phyloP scores from a whole-genome alignment of 176 grass and related monocot species.

The Rhynchospora pubera region DNA sequence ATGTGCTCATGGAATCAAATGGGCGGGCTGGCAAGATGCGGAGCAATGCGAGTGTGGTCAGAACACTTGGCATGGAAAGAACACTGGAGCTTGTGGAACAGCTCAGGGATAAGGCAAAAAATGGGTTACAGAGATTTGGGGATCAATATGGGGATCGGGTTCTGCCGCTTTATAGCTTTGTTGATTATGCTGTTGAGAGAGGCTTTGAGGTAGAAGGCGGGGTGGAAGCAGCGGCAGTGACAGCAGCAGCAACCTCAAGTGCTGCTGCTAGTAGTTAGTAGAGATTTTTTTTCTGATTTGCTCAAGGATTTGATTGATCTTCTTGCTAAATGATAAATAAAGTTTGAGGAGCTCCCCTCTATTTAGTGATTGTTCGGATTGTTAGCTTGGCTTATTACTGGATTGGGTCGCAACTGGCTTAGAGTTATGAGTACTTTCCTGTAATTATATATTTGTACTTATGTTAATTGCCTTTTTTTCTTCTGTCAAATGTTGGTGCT shows the following conservation, averaged over 20 bases:
- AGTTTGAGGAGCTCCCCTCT: background rate
- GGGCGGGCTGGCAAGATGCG: constrained; percentile 56
- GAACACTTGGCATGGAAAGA: constrained; percentile 53
- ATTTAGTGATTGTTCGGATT: constrained; percentile 13
- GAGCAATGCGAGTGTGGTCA: constrained; percentile 65
- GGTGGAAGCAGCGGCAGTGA: background rate
- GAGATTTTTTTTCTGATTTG: background rate
- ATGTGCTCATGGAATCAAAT: constrained; percentile 62
- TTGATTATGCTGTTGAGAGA: constrained; percentile 82
- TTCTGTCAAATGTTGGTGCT: background rate
- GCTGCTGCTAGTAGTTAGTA: background rate
- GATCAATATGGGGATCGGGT: constrained; percentile 62
- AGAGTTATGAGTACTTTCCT: background rate
- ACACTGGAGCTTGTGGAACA: constrained; percentile 68
- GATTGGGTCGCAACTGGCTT: background rate
- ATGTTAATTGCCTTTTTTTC: background rate
- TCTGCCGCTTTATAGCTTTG: constrained; percentile 70
- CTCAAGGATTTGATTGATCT: background rate
- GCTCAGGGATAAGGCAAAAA: constrained; percentile 70
- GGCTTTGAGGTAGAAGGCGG: constrained; percentile 54
- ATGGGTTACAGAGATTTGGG: constrained; percentile 47
- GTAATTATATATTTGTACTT: background rate
- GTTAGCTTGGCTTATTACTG: background rate
- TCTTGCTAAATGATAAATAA: constrained; percentile 5
- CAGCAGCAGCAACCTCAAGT: background rate